A percentile compares a stretch with the other conserved stretches of the same genome.
phyloP scores from a whole-genome alignment of 192 early-diverging fungal genomes.

The Haplosporangium gracile region DNA sequence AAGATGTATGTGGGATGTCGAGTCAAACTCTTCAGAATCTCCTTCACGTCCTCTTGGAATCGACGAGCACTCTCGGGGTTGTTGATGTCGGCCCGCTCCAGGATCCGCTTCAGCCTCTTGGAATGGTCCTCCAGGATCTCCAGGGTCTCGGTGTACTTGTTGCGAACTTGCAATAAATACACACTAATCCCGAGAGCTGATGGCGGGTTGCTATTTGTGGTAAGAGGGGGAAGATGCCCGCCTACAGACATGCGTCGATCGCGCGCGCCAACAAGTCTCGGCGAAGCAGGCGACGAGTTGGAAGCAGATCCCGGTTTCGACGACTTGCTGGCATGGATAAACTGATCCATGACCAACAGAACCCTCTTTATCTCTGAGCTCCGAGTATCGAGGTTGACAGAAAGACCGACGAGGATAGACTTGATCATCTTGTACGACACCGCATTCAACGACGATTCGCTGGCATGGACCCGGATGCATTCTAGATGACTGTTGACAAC shows the following conservation, averaged over 20 bases:
- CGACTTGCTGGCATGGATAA: constrained; percentile 10
- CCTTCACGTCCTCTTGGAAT: constrained; percentile 32
- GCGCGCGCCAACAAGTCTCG: constrained; percentile 2
- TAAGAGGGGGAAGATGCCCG: background rate
- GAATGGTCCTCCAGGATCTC: constrained; percentile 38
- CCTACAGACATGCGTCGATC: constrained; percentile 25
- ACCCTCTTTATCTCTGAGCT: constrained; percentile 53
- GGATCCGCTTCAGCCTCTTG: constrained; percentile 23
- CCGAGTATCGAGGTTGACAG: constrained; percentile 47
- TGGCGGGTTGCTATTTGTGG: background rate
- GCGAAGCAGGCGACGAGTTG: constrained; percentile 34
- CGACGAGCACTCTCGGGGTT: constrained; percentile 25
- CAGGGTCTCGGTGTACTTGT: constrained; percentile 36
- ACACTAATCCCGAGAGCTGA: constrained; percentile 15
- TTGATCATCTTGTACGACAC: constrained; percentile 45
- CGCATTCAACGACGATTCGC: constrained; percentile 18
- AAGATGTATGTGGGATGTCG: constrained; percentile 30
- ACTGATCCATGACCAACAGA: constrained; percentile 35
- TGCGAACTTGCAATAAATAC: constrained; percentile 29
- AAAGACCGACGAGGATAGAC: constrained; percentile 41
- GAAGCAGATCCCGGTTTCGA: background rate
- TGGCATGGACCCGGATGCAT: constrained; percentile 30
- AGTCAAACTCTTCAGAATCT: constrained; percentile 24
- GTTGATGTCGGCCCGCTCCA: constrained; percentile 39
- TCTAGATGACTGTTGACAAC: constrained; percentile 43